Conservation (phyloP, 768 basidiomycete species). For the Termitomyces sp. region DNA sequence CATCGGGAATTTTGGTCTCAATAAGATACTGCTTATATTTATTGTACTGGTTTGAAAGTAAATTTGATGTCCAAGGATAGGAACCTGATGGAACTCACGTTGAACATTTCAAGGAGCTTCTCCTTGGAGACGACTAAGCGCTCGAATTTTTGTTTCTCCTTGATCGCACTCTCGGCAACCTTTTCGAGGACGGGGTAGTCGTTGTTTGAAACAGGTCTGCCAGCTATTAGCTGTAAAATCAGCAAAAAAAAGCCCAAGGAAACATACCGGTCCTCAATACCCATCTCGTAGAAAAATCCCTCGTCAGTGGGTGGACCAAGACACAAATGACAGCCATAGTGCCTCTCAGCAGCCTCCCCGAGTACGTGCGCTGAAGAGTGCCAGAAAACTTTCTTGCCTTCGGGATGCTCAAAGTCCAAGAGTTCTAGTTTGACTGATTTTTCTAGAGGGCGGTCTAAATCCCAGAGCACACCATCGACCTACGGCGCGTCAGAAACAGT, state of each 20-base stretch:
- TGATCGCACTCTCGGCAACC: constrained; percentile 79
- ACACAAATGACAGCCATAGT: constrained; percentile 96
- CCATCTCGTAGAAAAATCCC: constrained; percentile 99
- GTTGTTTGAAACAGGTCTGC: constrained; percentile 65
- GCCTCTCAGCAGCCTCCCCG: constrained; percentile 92
- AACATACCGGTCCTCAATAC: constrained; percentile 67
- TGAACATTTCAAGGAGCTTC: constrained; percentile 94
- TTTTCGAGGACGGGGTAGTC: constrained; percentile 93
- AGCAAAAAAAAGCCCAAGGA: neutral
- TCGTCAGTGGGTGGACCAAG: constrained; percentile 96
- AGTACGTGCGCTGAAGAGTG: constrained; percentile 98
- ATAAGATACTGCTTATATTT: constrained; percentile 97
- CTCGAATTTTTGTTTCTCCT: constrained; percentile 98
- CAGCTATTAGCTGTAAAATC: neutral
- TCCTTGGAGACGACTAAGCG: constrained; percentile 91
- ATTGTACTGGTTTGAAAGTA: constrained; percentile 70
- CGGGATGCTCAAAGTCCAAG: constrained; percentile 88
- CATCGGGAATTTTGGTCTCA: constrained; percentile 92
- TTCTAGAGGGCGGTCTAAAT: constrained; percentile 93
- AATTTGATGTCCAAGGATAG: neutral
- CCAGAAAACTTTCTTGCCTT: constrained; percentile 99
- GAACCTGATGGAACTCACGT: constrained; percentile 43
- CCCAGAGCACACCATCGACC: constrained; percentile 90
- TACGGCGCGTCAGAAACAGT: constrained; percentile 20
- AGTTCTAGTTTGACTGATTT: constrained; percentile 73